Evolutionary conservation across 1,139 yeast species (phyloP), one percentile per base, ranked within the genome.

Genomic region (Scheffersomyces segobiensis): DNA sequence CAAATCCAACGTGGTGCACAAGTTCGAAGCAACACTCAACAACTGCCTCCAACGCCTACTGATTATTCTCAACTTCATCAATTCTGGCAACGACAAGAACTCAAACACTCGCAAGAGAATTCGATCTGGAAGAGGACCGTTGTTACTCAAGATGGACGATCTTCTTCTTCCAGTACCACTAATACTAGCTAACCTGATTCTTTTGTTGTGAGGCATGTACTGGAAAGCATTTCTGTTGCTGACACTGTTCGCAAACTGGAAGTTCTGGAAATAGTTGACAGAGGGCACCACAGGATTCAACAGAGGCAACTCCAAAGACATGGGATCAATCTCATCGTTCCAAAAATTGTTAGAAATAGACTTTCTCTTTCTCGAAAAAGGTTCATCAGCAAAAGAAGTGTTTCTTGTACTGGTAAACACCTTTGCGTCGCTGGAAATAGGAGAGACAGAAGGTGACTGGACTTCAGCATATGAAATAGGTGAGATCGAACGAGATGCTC

Each of bases 11-110:
- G 57, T 71, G 19, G 74, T 77, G 64, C 83, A 81, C 51, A 88
- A 73, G 20, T 78, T 78, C 0, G 86, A 84, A 0, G 88, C 86
- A 46, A 83, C 78, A 61, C 83, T 82, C n/a, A 87, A 70, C 53
- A 88, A 72, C 63, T 87, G 90, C 61, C 89, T 78, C 93, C 93
- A 88, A 66, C 88, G 79, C 60, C 82, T 77, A 66, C 88, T 84
- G 50, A 88, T 85, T 3, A 79, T 64, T 56, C 88, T 73, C 62
- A 86, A 67, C 64, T 77, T 81, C 90, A 88, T 86, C 59, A 87
- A 71, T 14, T 82, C 81, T 0, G 87, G 87, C 49, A 88, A 72
- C 6, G 82, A 77, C 56, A 88, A 70, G 58, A 77, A 76, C 55
- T 81, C 81, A 63, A 88, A 87, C 1, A 87, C 81, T 57, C 75